These are phyloP conservation scores for Phyllostachys edulis DNA, from an alignment of 176 grass and related monocot species.

Conservation along the genomic window DNA sequence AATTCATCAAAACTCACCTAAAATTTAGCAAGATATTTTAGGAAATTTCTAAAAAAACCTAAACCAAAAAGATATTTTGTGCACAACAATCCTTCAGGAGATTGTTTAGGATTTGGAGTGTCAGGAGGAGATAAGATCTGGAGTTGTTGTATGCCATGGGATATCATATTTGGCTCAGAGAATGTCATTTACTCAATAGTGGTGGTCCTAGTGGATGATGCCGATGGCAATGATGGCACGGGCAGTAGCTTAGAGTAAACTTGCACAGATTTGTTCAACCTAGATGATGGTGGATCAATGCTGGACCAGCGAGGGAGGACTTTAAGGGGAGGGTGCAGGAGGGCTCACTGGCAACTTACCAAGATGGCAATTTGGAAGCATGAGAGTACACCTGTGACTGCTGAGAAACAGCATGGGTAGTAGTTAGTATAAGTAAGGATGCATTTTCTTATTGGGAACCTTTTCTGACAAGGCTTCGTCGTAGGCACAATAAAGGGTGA, in stretches of 20 bases:
- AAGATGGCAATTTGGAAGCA: neutral
- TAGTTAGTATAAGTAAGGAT: neutral
- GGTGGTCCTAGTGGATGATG: neutral
- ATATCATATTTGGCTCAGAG: neutral
- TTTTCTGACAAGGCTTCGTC: neutral
- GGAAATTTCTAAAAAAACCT: neutral
- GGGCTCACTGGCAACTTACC: neutral
- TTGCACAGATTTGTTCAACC: neutral
- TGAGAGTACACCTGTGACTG: neutral
- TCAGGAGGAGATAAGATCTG: neutral
- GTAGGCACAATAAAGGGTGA: neutral
- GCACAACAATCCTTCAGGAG: neutral
- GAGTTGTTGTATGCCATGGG: neutral
- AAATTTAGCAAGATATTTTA: neutral
- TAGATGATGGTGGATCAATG: neutral
- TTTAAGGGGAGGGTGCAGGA: neutral
- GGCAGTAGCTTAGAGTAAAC: neutral
- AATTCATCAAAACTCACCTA: neutral
- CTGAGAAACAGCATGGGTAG: neutral
- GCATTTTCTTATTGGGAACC: neutral
- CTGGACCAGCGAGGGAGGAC: neutral
- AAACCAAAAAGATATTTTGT: neutral
- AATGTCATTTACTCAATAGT: no score
- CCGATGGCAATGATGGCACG: neutral
- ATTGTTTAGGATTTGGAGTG: neutral